Base-by-base conservation (phyloP, 768 basidiomycete genomes). In the Russula emetica region DNA sequence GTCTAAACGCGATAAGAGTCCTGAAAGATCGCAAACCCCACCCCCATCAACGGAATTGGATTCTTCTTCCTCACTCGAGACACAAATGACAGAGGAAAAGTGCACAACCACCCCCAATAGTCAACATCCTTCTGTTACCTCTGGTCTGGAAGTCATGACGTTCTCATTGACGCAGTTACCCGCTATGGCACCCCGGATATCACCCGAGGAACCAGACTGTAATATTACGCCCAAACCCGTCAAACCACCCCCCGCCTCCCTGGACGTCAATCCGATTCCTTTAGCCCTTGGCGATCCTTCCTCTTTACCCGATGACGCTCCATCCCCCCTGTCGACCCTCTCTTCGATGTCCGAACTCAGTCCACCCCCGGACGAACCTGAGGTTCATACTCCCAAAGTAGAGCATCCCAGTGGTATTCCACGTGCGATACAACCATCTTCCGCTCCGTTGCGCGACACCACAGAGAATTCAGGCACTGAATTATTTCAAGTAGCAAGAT, bases 241-340 rank as follows among this genome's bases (percentile, higher is more conserved):
- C 55, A 38, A 32, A 3, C 30, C 32, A 8, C 20, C 44, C n/a
- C 26, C 44, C 9, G n/a, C 52, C 24, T 18, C 54, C 32, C 30
- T 50, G 45, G 54, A 49, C 22, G 20, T 49, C 18, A 24, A 55
- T 34, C 54, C 54, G n/a, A 60, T 60, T 13, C 36, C 47, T 45
- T 14, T 61, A 10, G 2, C 55, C 10, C 34, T 54, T 45, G 28
- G 16, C 4, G 42, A 32, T 32, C 53, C 42, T 36, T n/a, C 64
- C 20, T 42, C 55, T 30, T 28, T 52, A n/a, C 30, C 20, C 36
- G 49, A 55, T 32, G 59, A 65, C 20, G 55, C 59, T n/a, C 55
- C 55, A 30, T 65, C 64, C 26, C 63, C 64, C 10, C 60, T 65
- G 16, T 65, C 64, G 3, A 20, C 64, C 26, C 59, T 65, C 38